phyloP scores from a whole-genome alignment of 352 stramenopile genomes.

The Plasmopara muralis region DNA sequence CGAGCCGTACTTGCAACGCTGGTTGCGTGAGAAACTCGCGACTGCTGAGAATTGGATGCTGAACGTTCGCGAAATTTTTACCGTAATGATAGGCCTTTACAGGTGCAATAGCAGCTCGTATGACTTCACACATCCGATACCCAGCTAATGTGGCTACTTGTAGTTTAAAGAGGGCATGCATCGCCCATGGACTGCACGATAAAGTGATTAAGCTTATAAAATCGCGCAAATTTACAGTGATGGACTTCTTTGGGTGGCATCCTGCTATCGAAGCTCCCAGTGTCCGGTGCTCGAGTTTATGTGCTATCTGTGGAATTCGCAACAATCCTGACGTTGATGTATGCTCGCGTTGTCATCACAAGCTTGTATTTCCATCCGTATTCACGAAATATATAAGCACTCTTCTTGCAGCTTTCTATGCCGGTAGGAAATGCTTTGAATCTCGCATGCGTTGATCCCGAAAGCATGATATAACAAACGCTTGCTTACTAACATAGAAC shows the following conservation, averaged over 20 bases:
- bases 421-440: conserved; percentile 29
- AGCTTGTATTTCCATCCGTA: conserved; percentile 56
- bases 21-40: conserved; percentile 68
- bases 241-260: conserved; percentile 78
- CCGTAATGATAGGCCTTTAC: conserved; percentile 69
- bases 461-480: conserved; percentile 1
- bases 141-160: not conserved
- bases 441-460: not conserved
- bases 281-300: conserved; percentile 70
- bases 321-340: conserved; percentile 54
- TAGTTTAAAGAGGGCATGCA: conserved; percentile 57
- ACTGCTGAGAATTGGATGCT: conserved; percentile 36
- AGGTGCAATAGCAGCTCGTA: conserved; percentile 29
- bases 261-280: conserved; percentile 62
- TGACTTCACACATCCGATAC: not conserved
- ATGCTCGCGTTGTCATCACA: conserved; percentile 52
- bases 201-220: conserved; percentile 49
- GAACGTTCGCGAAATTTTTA: conserved; percentile 71
- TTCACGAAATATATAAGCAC: conserved; percentile 77
- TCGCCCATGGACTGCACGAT: conserved; percentile 50
- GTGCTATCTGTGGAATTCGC: conserved; percentile 61
- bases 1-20: conserved; percentile 72
- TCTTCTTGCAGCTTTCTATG: conserved; percentile 66
- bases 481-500: conserved; percentile 29
- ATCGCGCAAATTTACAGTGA: conserved; percentile 57